phyloP scores from a whole-genome alignment of 2,329 filamentous ascomycete genomes.

The Xylariales sp. region DNA sequence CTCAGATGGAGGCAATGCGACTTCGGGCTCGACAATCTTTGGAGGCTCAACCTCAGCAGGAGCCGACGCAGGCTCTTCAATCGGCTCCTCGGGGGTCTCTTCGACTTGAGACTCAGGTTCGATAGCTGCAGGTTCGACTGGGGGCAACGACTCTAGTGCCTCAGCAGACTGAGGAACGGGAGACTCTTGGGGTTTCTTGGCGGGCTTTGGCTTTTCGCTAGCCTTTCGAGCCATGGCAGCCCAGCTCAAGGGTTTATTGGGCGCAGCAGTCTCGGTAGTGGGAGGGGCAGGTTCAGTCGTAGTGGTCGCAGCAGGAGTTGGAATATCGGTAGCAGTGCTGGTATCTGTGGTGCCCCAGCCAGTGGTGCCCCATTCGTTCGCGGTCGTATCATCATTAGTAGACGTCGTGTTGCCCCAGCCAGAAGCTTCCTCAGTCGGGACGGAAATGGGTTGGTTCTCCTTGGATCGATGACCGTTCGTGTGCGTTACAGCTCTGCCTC shows the following conservation, averaged over 20 bases:
- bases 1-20: constrained; percentile 63
- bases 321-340: constrained; percentile 31
- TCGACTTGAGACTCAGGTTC: constrained; percentile 35
- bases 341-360: constrained; percentile 27
- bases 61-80: constrained; percentile 21
- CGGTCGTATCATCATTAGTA: constrained; percentile 32
- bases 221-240: constrained; percentile 68
- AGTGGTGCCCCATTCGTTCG: constrained; percentile 40
- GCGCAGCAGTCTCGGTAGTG: constrained; percentile 26
- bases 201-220: constrained; percentile 51
- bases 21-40: constrained; percentile 43
- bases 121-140: constrained; percentile 33
- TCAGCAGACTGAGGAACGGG: constrained; percentile 42
- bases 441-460: constrained; percentile 52
- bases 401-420: constrained; percentile 52
- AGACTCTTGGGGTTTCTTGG: constrained; percentile 43
- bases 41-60: constrained; percentile 27
- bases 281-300: no score
- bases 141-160: constrained; percentile 39
- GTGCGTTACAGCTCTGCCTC: constrained; percentile 62
- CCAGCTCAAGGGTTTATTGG: constrained; percentile 61
- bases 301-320: constrained; percentile 31
- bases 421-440: constrained; percentile 66
- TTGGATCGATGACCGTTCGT: constrained; percentile 60
- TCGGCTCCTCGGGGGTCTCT: constrained; percentile 28